Percentiles rank a stretch among this genome's conserved stretches.
Evolutionary conservation across 2,329 filamentous ascomycete genomes (phyloP).

Genomic region (Ophioceras dolichostomum): DNA sequence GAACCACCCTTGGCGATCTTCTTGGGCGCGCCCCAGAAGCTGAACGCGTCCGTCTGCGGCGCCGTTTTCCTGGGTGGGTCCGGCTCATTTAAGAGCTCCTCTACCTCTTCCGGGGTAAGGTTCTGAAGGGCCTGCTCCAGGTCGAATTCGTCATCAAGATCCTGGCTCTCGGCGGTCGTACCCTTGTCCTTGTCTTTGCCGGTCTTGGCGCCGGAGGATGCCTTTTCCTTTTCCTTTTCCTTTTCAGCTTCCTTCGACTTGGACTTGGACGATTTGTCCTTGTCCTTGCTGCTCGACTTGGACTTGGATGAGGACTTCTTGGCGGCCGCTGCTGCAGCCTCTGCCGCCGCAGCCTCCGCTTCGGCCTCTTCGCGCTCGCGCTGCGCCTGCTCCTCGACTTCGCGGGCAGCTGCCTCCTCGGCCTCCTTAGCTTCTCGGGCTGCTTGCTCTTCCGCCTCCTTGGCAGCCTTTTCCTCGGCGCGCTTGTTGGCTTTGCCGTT

Average conservation of each 20-base stretch:
- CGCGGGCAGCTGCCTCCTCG: conserved; percentile 1
- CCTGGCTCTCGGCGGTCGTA: conserved; percentile 16
- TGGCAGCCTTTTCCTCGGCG: conserved; percentile 13
- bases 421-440: conserved; percentile 19
- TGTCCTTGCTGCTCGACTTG: conserved; percentile 11
- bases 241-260: conserved; percentile 16
- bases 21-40: conserved; percentile 44
- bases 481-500: conserved; percentile 18
- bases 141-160: conserved; percentile 12
- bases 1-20: conserved; percentile 17
- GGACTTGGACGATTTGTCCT: conserved; percentile 11
- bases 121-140: conserved; percentile 17
- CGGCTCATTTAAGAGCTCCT: conserved; percentile 24
- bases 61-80: conserved; percentile 21
- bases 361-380: conserved; percentile 14
- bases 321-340: conserved; percentile 12
- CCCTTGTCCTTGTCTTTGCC: conserved; percentile 12
- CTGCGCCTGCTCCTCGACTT: conserved; percentile 12
- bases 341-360: conserved; percentile 14
- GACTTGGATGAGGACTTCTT: conserved; percentile 25
- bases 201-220: conserved; percentile 8
- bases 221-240: conserved; percentile 12
- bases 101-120: conserved; percentile 28
- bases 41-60: conserved; percentile 33
- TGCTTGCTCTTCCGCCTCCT: conserved; percentile 9